Evolutionary conservation across 2,329 filamentous ascomycete species (phyloP), one percentile per base, ranked within the genome.

Genomic region (Trichoderma brevicompactum): DNA sequence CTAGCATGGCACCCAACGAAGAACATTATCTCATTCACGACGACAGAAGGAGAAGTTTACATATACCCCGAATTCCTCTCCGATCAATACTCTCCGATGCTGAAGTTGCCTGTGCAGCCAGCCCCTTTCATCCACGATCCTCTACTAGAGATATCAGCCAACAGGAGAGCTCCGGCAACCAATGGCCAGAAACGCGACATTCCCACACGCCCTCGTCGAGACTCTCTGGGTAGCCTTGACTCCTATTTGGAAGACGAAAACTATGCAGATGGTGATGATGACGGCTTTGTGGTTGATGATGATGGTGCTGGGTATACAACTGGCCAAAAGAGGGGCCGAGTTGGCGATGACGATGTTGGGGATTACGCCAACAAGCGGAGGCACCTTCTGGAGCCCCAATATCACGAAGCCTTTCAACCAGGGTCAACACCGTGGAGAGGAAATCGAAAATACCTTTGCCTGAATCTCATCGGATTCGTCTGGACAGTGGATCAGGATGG

Each of bases 401-500:
- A 91, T 41, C 96, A 99, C 71, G 87, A 90, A 61, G 80, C 94
- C 2, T 96, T 99, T 75, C 96, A 99, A 75, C 92, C 94, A 0
- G 94, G 95, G 1, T 94, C 93, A 62, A 99, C 95, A 0, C 94
- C 94, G 0, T 99, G 95, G 96, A 88, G 92, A 68, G 95, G 95
- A 1, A 95, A 97, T 76, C 85, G 95, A 68, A 92, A 94, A 74
- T 97, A 99, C 74, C 84, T 99, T 0, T 97, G 92, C 73, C 85
- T 98, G 46, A 98, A 98, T 74, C 81, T 99, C 66, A 92, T 94
- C 61, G 95, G 96, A 0, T 95, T 96, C 73, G 92, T 97, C 8
- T 99, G 95, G 92, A 98, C 94, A 0, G 92, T 99, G 17, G 92
- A 97, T 71, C 95, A 99, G 77, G 94, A 97, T 73, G 91, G 90